Evolutionary conservation across 805 yeast genomes (phyloP), one percentile per base, ranked within the genome.

Genomic region (Metschnikowia gelsemii): DNA sequence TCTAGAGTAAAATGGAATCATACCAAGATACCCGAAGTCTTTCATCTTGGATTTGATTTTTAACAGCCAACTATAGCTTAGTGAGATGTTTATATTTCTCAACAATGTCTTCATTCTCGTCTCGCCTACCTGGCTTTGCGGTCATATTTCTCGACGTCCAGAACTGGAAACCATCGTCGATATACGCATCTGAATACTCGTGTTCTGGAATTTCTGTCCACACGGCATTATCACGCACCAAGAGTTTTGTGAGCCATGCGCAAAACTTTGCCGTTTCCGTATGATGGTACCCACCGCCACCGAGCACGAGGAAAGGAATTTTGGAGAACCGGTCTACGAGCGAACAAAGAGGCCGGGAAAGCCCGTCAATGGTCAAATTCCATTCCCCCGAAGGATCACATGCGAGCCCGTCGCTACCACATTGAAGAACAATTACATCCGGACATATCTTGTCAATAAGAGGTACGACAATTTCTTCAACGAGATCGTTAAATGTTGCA

Each of bases 271-370:
- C 79, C 19, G 78, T 71, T 45, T 83, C 81, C 2, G 68, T 56
- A 46, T 73, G 78, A 46, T 82, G 78, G 55, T 85, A 85, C 0
- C 91, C 93, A 2, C 93, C 93, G 2, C 93, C 93, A 0, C 91
- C 91, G 1, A 84, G 63, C 5, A 85, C 42, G 39, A 82, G 40
- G 0, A 68, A 56, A 0, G 80, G 79, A 7, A 41, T 23, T 9
- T 5, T 21, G 11, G 8, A 6, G 13, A 30, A 33, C 9, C 12
- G 8, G 4, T 43, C 39, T 6, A 46, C 32, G 2, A 43, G 28
- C 4, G 25, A 13, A 3, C 51, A 35, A 27, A 4, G 81, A 57
- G 5, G 59, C 60, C 1, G 54, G 21, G 74, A 71, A 16, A 72
- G 64, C 0, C 83, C 85, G 28, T 60, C 57, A 6, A 80, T 70